Conservation (phyloP, 345 rosid genomes). For the Hibiscus tridactylites region DNA sequence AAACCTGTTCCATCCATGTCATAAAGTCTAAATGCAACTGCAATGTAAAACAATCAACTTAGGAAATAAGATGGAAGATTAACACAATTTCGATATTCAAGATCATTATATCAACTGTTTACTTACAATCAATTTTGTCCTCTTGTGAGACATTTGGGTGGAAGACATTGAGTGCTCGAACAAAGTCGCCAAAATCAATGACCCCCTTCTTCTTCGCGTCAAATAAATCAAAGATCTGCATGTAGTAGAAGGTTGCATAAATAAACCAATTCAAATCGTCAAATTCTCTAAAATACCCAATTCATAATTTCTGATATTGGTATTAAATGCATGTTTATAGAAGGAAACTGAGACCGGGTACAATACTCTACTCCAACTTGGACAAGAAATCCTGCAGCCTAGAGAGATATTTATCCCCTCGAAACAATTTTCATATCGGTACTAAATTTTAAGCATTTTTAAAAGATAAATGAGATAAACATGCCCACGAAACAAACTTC, state of each 20-base stretch:
- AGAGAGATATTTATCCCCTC: neutral
- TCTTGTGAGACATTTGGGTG: conserved; percentile 83
- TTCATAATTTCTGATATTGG: neutral
- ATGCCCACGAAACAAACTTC: neutral
- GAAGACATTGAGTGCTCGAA: conserved; percentile 80
- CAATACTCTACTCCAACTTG: neutral
- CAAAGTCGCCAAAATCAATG: conserved; percentile 94
- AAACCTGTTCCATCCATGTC: conserved; percentile 87
- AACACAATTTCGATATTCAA: neutral
- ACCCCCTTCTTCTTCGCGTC: conserved; percentile 88
- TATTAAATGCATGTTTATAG: neutral
- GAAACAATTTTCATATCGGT: neutral
- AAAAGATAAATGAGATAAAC: neutral
- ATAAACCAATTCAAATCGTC: neutral
- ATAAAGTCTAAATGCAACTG: conserved; percentile 95
- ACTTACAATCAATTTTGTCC: conserved; percentile 88
- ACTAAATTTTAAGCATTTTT: neutral
- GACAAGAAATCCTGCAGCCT: neutral
- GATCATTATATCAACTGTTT: neutral
- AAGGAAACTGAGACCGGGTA: neutral
- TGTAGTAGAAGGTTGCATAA: neutral
- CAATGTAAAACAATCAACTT: conserved; percentile 14
- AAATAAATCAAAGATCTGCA: conserved; percentile 92
- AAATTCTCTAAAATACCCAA: neutral
- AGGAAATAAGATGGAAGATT: neutral